These are phyloP conservation scores for Scutellaria baicalensis DNA, from an alignment of 257 asterid species.

Conservation along the genomic window DNA sequence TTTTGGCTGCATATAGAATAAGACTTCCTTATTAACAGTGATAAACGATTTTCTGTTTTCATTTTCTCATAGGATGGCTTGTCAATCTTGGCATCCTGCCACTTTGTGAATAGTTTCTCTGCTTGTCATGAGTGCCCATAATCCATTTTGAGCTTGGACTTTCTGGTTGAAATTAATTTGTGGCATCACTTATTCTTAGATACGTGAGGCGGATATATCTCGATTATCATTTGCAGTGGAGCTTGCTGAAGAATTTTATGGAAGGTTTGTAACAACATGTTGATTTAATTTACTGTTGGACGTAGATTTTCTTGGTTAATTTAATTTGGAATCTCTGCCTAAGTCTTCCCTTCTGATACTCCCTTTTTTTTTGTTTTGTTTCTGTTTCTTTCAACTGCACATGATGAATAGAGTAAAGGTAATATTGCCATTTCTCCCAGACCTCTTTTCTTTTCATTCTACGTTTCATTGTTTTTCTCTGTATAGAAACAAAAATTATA, in stretches of 20 bases:
- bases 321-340: constrained; percentile 8
- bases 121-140: background rate
- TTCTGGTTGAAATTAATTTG: background rate
- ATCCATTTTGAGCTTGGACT: background rate
- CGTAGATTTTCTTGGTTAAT: background rate
- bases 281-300: background rate
- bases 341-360: constrained; percentile 24
- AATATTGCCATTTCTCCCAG: constrained; percentile 8
- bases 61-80: background rate
- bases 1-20: background rate
- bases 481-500: background rate
- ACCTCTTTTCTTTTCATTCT: background rate
- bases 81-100: background rate
- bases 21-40: background rate
- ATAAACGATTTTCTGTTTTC: background rate
- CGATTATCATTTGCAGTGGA: constrained; percentile 94
- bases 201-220: constrained; percentile 98
- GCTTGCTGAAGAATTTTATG: constrained; percentile 98
- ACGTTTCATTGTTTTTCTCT: background rate
- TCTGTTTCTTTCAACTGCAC: constrained; percentile 20
- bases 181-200: constrained; percentile 38
- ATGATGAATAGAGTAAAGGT: constrained; percentile 83
- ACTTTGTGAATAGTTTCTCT: background rate
- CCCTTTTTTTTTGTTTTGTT: constrained; percentile 10
- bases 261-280: constrained; percentile 53